Percentiles rank a stretch among this genome's conserved stretches.
Conservation (phyloP, 306 rosid genomes). For the Glycyrrhiza uralensis region DNA sequence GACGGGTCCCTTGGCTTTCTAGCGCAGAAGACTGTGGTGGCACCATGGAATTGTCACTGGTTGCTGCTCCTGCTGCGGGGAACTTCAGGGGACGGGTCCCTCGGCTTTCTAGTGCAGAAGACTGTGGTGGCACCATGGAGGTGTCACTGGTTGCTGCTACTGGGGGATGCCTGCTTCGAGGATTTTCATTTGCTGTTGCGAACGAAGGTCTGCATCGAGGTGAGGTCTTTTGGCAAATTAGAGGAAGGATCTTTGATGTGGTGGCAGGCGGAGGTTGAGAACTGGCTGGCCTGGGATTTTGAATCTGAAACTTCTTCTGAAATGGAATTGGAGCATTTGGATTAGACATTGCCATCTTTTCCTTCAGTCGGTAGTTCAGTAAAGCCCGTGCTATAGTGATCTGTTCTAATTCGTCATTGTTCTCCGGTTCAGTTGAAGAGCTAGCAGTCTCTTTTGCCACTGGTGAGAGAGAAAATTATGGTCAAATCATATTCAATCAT, state of each 20-base stretch:
- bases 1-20: constrained; percentile 54
- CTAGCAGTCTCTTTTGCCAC: constrained; percentile 58
- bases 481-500: constrained; percentile 17
- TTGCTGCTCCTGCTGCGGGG: constrained; percentile 63
- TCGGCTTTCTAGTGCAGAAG: constrained; percentile 45
- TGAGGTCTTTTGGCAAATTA: constrained; percentile 69
- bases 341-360: constrained; percentile 68
- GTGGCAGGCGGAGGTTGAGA: constrained; percentile 60
- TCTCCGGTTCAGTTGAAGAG: constrained; percentile 77
- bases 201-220: constrained; percentile 44
- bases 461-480: constrained; percentile 39
- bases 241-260: constrained; percentile 88
- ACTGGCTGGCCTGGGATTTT: constrained; percentile 70
- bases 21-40: constrained; percentile 36
- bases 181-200: constrained; percentile 41
- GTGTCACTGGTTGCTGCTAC: constrained; percentile 43
- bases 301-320: constrained; percentile 64
- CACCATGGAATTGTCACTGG: constrained; percentile 37
- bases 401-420: constrained; percentile 89
- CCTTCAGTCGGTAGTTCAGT: constrained; percentile 67
- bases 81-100: constrained; percentile 52
- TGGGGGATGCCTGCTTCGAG: constrained; percentile 40
- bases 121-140: constrained; percentile 32
- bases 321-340: constrained; percentile 67
- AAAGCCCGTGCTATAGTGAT: constrained; percentile 89